These are phyloP conservation scores for Suhomyces panamericanus DNA, from an alignment of 1,139 yeast genomes.

Conservation along the genomic window DNA sequence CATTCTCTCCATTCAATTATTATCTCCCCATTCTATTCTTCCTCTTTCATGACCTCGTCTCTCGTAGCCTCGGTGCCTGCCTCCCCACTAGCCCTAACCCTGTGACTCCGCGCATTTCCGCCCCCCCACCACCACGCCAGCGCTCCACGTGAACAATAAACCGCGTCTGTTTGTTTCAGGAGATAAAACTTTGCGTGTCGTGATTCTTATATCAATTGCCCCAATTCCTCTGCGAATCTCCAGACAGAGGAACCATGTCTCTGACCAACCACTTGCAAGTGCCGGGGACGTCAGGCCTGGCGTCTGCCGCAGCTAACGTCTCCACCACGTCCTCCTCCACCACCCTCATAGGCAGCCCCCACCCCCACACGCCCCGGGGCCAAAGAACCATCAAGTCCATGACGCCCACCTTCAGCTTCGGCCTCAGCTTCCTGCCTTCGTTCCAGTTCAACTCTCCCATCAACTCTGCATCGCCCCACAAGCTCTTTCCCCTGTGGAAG, in stretches of 20 bases:
- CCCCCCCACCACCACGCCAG: neutral
- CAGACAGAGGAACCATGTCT: slow-evolving; percentile 6
- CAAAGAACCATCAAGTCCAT: slow-evolving; percentile 8
- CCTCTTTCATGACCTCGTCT: too few relatives aligned
- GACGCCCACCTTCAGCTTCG: slow-evolving; percentile 44
- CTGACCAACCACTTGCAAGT: slow-evolving; percentile 12
- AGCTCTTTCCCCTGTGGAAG: slow-evolving; percentile 25
- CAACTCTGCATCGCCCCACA: slow-evolving; percentile 38
- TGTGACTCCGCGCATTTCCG: slow-evolving; percentile 3
- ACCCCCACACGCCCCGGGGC: slow-evolving; percentile 35
- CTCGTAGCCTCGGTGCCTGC: too few relatives aligned
- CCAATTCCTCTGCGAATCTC: neutral
- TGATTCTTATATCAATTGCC: slow-evolving; percentile 5
- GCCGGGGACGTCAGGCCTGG: slow-evolving; percentile 3
- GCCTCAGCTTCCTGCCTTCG: slow-evolving; percentile 47
- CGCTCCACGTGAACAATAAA: slow-evolving; percentile 10
- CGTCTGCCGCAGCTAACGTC: neutral
- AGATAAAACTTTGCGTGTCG: slow-evolving; percentile 12
- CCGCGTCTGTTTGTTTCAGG: slow-evolving; percentile 14
- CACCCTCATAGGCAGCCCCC: slow-evolving; percentile 12
- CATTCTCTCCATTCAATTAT: neutral
- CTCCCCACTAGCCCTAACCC: neutral
- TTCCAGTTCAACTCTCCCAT: slow-evolving; percentile 44
- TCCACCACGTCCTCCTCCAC: neutral
- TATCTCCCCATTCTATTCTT: too few relatives aligned